Conservation (phyloP, 257 asterid species). For the Cinchona pubescens region DNA sequence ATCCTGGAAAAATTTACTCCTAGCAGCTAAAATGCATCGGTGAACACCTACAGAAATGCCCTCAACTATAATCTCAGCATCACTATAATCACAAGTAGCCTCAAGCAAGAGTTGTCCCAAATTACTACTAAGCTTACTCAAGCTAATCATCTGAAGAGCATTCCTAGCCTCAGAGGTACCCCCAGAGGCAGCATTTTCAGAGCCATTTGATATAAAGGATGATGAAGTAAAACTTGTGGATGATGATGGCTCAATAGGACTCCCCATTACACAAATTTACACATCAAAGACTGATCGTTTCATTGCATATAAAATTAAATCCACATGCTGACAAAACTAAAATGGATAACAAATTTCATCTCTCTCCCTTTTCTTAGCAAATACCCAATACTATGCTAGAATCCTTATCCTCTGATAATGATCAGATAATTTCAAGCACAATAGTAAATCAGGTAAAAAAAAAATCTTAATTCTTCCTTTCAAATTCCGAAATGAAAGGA, state of each 20-base stretch:
- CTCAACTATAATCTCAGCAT: constrained; percentile 58
- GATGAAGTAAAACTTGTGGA: constrained; percentile 58
- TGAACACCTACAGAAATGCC: constrained; percentile 48
- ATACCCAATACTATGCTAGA: not conserved
- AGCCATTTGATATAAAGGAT: constrained; percentile 49
- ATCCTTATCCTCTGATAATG: not conserved
- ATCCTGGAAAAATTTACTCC: constrained; percentile 52
- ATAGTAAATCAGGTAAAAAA: not conserved
- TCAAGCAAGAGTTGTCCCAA: constrained; percentile 51
- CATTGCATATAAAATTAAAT: not conserved
- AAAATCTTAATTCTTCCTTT: not conserved
- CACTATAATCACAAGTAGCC: constrained; percentile 39
- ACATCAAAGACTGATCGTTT: not conserved
- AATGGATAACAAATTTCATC: not conserved
- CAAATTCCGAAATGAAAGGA: not conserved
- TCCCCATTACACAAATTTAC: constrained; percentile 13
- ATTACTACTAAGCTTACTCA: constrained; percentile 45
- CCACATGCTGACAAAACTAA: not conserved
- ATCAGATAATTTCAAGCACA: not conserved
- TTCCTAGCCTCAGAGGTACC: constrained; percentile 36
- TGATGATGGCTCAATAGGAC: constrained; percentile 58
- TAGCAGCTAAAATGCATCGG: constrained; percentile 63
- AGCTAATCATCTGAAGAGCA: constrained; percentile 45
- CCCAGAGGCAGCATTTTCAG: constrained; percentile 18
- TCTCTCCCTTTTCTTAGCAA: not conserved